These are phyloP conservation scores for Eurotiales sp. DNA, from an alignment of 2,329 filamentous ascomycete species.

Conservation along the genomic window DNA sequence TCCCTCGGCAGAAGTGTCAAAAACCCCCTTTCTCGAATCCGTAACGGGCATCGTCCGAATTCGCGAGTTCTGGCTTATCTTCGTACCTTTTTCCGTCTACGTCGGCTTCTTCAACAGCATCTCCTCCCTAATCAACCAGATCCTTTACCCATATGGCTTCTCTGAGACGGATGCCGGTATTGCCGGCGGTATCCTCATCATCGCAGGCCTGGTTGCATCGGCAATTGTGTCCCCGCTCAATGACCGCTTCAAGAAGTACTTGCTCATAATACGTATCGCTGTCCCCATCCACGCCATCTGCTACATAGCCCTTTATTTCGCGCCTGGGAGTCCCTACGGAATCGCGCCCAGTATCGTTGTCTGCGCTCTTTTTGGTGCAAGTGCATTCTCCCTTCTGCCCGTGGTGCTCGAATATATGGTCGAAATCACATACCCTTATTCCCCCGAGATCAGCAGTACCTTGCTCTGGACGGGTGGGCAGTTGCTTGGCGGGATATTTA, in stretches of 20 bases:
- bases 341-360: conserved; percentile 65
- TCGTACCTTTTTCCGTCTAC: conserved; percentile 77
- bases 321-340: conserved; percentile 56
- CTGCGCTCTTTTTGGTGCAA: conserved; percentile 71
- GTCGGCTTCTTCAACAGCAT: conserved; percentile 92
- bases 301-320: conserved; percentile 80
- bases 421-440: conserved; percentile 81
- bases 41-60: conserved; percentile 56
- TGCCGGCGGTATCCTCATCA: conserved; percentile 81
- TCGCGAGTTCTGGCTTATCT: conserved; percentile 73
- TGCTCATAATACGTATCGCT: conserved; percentile 67
- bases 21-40: conserved; percentile 51
- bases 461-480: conserved; percentile 86
- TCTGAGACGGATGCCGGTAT: conserved; percentile 81
- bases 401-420: conserved; percentile 82
- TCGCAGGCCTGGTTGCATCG: conserved; percentile 75
- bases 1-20: conserved; percentile 58
- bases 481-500: conserved; percentile 77
- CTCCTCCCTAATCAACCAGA: conserved; percentile 84
- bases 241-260: conserved; percentile 77
- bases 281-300: conserved; percentile 69
- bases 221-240: conserved; percentile 77
- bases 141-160: conserved; percentile 82
- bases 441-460: conserved; percentile 78
- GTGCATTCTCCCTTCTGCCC: conserved; percentile 76